phyloP scores from a whole-genome alignment of 345 rosid genomes.

The Salix dunnii region DNA sequence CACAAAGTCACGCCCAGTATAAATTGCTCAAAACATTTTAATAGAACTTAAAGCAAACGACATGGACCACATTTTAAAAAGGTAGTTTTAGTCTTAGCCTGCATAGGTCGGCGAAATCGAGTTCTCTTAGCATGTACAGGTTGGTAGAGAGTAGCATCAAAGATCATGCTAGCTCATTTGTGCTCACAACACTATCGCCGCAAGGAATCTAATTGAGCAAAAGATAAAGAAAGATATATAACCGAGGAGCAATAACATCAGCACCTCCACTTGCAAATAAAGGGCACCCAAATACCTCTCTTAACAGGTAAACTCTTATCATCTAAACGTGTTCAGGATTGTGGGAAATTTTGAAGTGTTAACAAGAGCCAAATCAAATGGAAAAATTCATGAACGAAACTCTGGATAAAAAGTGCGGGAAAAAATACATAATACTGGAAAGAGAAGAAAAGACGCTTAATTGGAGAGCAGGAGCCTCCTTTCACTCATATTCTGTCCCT shows the following conservation, averaged over 20 bases:
- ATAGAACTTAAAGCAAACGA: not conserved
- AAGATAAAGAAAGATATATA: not conserved
- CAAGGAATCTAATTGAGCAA: not conserved
- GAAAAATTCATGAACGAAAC: not conserved
- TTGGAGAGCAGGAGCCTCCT: not conserved
- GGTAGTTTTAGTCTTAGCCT: slow-evolving; percentile 4
- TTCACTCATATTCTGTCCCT: slow-evolving; percentile 6
- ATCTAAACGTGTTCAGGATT: not conserved
- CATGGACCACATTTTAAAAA: slow-evolving; percentile 16
- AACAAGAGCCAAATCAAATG: not conserved
- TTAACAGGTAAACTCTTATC: not conserved
- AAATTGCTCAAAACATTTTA: not conserved
- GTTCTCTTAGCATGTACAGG: not conserved
- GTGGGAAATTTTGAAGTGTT: not conserved
- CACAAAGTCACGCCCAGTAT: not conserved
- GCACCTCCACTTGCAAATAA: not conserved
- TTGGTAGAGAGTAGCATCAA: not conserved
- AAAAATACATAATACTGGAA: not conserved
- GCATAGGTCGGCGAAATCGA: slow-evolving; percentile 1
- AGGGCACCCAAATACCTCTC: not conserved
- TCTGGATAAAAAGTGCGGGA: not conserved
- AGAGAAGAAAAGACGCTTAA: not conserved
- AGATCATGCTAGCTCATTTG: not conserved
- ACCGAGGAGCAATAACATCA: not conserved
- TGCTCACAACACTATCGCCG: not conserved